A percentile compares a stretch with the other conserved stretches of the same genome.
Evolutionary conservation across 495 filamentous ascomycete genomes (phyloP).

Genomic region (Podospora pseudocomata): DNA sequence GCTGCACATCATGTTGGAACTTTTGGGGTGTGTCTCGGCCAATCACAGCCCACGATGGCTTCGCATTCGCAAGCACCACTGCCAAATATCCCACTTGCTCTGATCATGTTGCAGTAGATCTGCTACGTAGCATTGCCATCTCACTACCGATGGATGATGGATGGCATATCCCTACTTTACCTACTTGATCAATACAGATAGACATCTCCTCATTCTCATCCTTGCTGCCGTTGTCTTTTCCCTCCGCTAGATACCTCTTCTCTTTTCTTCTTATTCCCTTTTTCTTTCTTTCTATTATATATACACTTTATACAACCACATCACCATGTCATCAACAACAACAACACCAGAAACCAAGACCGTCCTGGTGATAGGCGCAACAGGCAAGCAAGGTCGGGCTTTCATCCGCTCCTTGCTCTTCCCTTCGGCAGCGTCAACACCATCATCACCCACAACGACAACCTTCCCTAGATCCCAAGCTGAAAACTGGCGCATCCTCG

Average conservation of each 20-base stretch:
- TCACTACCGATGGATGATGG: background rate
- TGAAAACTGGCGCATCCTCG: constrained; percentile 30
- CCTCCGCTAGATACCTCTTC: background rate
- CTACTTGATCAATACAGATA: no score
- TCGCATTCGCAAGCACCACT: background rate
- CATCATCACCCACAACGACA: background rate
- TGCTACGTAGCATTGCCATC: background rate
- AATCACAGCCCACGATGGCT: background rate
- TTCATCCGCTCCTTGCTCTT: constrained; percentile 33
- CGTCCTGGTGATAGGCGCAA: constrained; percentile 39
- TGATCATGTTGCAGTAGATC: background rate
- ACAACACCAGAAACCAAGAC: constrained; percentile 12
- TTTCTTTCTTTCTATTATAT: background rate
- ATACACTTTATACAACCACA: background rate
- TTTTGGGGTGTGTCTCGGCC: background rate
- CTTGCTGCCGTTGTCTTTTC: background rate
- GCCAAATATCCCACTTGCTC: no score
- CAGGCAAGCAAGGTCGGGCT: constrained; percentile 41
- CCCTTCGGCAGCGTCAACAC: background rate
- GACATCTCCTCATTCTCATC: background rate
- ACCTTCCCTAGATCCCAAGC: background rate
- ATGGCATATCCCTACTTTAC: background rate
- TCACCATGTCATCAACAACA: constrained; percentile 3
- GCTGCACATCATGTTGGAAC: background rate
- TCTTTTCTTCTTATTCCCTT: background rate